Evolutionary conservation across 1,284 basidiomycete genomes (phyloP), one percentile per base, ranked within the genome.

Genomic region (Pterula multifida): DNA sequence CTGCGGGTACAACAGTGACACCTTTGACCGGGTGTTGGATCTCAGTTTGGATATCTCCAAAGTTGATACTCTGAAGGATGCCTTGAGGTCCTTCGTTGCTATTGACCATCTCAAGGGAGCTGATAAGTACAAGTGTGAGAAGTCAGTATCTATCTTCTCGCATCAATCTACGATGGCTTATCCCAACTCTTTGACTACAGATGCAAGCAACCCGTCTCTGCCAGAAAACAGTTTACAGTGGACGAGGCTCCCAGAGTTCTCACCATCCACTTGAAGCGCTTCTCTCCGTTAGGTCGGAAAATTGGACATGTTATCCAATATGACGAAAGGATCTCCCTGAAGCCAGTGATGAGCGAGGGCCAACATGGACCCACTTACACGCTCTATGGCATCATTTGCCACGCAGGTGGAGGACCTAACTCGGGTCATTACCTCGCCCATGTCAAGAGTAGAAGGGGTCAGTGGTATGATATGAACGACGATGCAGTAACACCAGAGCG

Each of bases 101-200:
- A 72, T 87, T 48, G 96, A 98, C 60, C 71, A 76, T 56, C 68
- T 98, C 49, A 87, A 81, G 52, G 96, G 95, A 0, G 79, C 84
- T 3, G 92, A 98, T 73, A 96, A 96, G 69, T 99, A 99, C 68
- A 90, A 93, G 63, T 99, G 96, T 67, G 95, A 98, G 65, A 95
- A 90, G 90, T 95, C 61, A 60, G 85, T 72, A 22, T n/a, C 47
- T 21, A 21, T 26, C 12, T n/a, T 24, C 52, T 45, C 44, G 23
- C 50, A 49, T n/a, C 1, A 36, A 35, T 47, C 24, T 48, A 22
- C 36, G 21, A 53, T 54, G 21, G 52, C 21, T 36, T 39, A 39
- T 47, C 32, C 19, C 26, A 44, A 53, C 35, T 32, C 57, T 9
- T 42, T 42, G 39, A 22, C 52, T 2, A 49, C 65, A 91, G 90